Percentiles rank a stretch among this genome's conserved stretches.
These are phyloP conservation scores for Daldinia concentrica DNA, from an alignment of 495 filamentous ascomycete genomes.

Conservation along the genomic window DNA sequence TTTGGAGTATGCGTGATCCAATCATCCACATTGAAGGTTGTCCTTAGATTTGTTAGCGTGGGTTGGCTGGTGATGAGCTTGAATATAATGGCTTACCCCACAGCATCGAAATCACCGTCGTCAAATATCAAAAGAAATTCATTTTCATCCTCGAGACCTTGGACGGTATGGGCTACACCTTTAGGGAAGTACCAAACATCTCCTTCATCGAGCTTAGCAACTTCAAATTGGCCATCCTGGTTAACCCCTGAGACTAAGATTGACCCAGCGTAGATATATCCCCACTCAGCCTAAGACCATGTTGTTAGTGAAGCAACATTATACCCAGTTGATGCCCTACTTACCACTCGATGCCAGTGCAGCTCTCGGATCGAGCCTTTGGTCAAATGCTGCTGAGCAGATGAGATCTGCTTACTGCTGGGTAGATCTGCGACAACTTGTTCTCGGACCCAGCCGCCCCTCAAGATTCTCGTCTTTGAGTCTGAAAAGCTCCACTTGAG, in stretches of 20 bases:
- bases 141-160: constrained; percentile 67
- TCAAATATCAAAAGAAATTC: constrained; percentile 75
- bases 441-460: constrained; percentile 71
- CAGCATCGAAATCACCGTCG: constrained; percentile 63
- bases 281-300: constrained; percentile 68
- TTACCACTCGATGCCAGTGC: constrained; percentile 72
- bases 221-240: constrained; percentile 64
- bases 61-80: not conserved
- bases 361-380: constrained; percentile 71
- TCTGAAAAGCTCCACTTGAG: constrained; percentile 73
- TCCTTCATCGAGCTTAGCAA: constrained; percentile 63
- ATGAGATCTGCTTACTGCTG: constrained; percentile 67
- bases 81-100: constrained; percentile 44
- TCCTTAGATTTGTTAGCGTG: constrained; percentile 46
- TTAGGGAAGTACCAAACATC: constrained; percentile 78
- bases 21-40: constrained; percentile 71
- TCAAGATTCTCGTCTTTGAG: constrained; percentile 66
- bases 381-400: constrained; percentile 69
- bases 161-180: constrained; percentile 68
- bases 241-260: constrained; percentile 68
- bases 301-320: not conserved
- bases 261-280: constrained; percentile 66
- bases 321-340: constrained; percentile 13
- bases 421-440: constrained; percentile 70
- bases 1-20: constrained; percentile 71